A percentile compares a stretch with the other conserved stretches of the same genome.
Evolutionary conservation across 768 basidiomycete species (phyloP).

Genomic region (Rhodotorula kratochvilovae): DNA sequence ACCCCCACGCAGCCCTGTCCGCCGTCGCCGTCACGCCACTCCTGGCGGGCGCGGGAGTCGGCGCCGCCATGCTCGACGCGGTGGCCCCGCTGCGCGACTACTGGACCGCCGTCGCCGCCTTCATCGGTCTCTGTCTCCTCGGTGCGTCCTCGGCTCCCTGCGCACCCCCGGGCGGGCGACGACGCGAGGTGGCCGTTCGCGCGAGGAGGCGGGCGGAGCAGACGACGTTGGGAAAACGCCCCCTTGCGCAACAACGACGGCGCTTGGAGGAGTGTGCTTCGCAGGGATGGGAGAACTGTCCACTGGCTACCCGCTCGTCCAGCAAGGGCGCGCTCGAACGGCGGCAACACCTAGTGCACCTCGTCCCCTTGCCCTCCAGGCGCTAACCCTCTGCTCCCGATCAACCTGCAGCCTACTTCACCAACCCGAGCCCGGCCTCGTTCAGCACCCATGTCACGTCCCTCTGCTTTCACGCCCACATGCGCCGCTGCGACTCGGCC

Average conservation of each 20-base stretch:
- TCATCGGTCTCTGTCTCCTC: constrained; percentile 21
- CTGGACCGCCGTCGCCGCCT: constrained; percentile 26
- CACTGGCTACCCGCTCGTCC: not conserved
- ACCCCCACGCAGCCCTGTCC: not conserved
- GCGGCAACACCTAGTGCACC: not conserved
- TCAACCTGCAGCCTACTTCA: constrained; percentile 69
- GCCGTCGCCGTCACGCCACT: not conserved
- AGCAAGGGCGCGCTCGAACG: not conserved
- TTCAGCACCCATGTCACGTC: constrained; percentile 96
- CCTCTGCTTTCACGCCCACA: constrained; percentile 70
- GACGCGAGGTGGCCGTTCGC: not conserved
- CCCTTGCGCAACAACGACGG: not conserved
- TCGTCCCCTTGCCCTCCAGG: not conserved
- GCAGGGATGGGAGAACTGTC: no score
- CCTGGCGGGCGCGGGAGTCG: not conserved
- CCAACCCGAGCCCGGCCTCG: constrained; percentile 88
- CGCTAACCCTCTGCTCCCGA: not conserved
- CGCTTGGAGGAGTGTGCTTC: not conserved
- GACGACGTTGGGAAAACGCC: not conserved
- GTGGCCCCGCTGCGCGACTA: constrained; percentile 20
- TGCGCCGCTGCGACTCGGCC: constrained; percentile 13
- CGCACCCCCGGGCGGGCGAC: not conserved
- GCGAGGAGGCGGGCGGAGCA: not conserved
- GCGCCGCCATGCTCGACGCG: not conserved
- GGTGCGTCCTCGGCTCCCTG: constrained; percentile 3